Evolutionary conservation across 2,329 filamentous ascomycete genomes (phyloP).

Genomic region (Fusarium cyanostomum): DNA sequence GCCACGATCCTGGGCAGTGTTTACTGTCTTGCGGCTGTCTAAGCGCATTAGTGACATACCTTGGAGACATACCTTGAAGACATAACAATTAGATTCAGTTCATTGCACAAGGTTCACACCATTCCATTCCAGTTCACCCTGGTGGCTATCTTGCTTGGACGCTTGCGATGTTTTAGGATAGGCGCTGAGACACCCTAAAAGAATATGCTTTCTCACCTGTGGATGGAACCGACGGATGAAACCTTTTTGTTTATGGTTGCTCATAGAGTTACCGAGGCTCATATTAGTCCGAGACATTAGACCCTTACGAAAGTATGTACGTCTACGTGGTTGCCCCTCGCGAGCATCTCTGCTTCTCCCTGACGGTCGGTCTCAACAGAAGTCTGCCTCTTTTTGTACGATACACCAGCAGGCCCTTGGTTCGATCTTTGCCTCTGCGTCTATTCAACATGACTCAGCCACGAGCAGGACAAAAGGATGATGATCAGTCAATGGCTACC

Average conservation of each 20-base stretch:
- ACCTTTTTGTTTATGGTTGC: not conserved
- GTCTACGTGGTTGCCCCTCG: not conserved
- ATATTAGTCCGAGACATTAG: not conserved
- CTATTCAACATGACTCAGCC: not conserved
- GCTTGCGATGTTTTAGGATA: conserved; percentile 1
- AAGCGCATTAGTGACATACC: not conserved
- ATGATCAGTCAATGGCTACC: not conserved
- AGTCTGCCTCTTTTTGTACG: not conserved
- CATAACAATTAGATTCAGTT: not conserved
- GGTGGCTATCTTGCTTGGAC: not conserved
- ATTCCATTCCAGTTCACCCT: too few species aligned
- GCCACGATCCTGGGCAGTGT: not conserved
- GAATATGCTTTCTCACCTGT: not conserved
- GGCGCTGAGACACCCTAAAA: not conserved
- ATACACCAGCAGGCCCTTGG: not conserved
- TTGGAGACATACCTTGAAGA: not conserved
- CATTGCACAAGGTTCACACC: not conserved
- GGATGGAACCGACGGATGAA: not conserved
- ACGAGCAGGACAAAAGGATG: not conserved
- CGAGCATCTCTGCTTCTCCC: not conserved
- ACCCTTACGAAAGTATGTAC: not conserved
- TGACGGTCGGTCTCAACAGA: not conserved
- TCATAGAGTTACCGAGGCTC: not conserved
- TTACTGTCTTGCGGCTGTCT: not conserved
- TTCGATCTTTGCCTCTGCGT: not conserved